Base-by-base conservation (phyloP, 495 filamentous ascomycete genomes). In the Elasticomyces elasticus region DNA sequence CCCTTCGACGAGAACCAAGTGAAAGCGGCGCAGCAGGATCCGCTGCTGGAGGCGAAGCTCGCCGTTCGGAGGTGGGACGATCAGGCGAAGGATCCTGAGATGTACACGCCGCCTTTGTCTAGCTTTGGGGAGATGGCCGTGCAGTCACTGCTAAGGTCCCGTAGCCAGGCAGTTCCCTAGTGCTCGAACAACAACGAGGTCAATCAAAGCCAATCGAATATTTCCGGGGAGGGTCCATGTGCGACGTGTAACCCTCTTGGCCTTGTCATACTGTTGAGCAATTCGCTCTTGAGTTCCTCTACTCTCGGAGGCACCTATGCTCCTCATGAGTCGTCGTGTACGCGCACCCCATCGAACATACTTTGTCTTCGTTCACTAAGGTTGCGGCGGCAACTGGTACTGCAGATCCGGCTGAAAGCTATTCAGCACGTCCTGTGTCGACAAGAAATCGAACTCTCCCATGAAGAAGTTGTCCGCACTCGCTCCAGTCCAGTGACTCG, bases 361-460 rank as follows among this genome's bases (percentile, higher is more conserved):
- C n/a, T n/a, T n/a, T n/a, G n/a, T n/a, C n/a, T n/a, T n/a, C n/a
- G n/a, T n/a, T n/a, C n/a, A n/a, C n/a, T n/a, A n/a, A 17, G 2
- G 5, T 17, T 40, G 35, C 35, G 13, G 35, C 51, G 26, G 15
- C 1, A 30, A 38, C 31, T 49, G 42, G 19, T 44, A 56, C 20
- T 31, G 47, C 35, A 45, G 9, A 25, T 56, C 46, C 20, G 35
- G 54, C 20, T 43, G 54, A 25, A 22, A 50, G 26, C 22, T 26
- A 20, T 30, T 50, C 45, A 37, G 3, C 11, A 28, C 43, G 15
- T 50, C 43, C 23, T 45, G 56, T n/a, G 15, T 56, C 3, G 50
- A 54, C 12, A 59, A 22, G 24, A 59, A 59, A 22, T 54, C 56
- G 24, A 59, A 54, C 13, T 59, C 56, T 6, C 50, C 56, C 51